These are phyloP conservation scores for Scheffersomyces segobiensis DNA, from an alignment of 1,139 yeast genomes.

Conservation along the genomic window DNA sequence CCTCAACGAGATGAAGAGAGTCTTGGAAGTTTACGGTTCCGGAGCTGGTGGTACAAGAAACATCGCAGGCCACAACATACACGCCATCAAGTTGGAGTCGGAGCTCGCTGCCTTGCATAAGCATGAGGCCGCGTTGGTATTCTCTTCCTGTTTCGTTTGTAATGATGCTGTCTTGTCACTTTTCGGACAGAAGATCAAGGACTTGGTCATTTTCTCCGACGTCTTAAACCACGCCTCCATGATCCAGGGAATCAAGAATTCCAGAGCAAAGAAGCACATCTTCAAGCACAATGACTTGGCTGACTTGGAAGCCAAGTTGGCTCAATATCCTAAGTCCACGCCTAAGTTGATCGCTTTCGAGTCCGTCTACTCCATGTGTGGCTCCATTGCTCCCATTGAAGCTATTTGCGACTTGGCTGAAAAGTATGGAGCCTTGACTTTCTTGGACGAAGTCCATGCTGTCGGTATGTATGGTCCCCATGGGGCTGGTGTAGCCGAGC, in stretches of 20 bases:
- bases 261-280: conserved; percentile 83
- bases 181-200: conserved; percentile 86
- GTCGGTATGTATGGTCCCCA: conserved; percentile 99
- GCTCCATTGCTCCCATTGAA: conserved; percentile 92
- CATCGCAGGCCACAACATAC: conserved; percentile 95
- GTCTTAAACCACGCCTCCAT: conserved; percentile 94
- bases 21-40: conserved; percentile 88
- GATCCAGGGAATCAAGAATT: conserved; percentile 94
- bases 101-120: conserved; percentile 89
- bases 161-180: conserved; percentile 95
- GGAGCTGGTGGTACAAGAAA: conserved; percentile 99
- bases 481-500: conserved; percentile 99
- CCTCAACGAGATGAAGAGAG: conserved; percentile 71
- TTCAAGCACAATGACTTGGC: conserved; percentile 87
- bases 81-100: conserved; percentile 82
- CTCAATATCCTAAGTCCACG: conserved; percentile 74
- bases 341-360: conserved; percentile 98
- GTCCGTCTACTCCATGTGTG: conserved; percentile 97
- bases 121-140: conserved; percentile 93
- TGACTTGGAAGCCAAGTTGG: conserved; percentile 77
- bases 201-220: conserved; percentile 89
- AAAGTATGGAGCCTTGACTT: conserved; percentile 94
- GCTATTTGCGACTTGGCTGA: conserved; percentile 94
- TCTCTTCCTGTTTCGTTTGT: conserved; percentile 94
- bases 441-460: conserved; percentile 97